These are phyloP conservation scores for Lasiodiplodia sp. DNA, from an alignment of 2,329 filamentous ascomycete genomes.

Conservation along the genomic window DNA sequence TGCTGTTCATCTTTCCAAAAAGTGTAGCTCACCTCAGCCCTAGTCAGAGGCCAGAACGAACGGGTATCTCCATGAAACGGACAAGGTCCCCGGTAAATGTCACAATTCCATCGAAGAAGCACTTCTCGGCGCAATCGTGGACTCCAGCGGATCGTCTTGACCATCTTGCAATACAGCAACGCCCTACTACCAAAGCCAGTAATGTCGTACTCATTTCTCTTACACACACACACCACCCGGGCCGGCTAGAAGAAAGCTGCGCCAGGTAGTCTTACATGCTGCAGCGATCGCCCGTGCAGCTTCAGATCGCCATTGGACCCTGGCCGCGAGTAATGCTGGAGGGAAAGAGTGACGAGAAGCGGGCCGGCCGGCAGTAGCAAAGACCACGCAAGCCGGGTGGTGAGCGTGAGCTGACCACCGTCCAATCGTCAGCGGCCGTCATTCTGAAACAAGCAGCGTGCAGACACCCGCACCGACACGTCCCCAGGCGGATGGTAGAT, in stretches of 20 bases:
- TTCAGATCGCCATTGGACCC: conserved; percentile 6
- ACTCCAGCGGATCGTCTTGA: neutral
- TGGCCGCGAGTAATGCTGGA: neutral
- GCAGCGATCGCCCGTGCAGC: conserved; percentile 18
- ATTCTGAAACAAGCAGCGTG: conserved; percentile 25
- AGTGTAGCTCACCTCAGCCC: conserved; percentile 21
- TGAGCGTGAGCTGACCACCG: conserved; percentile 21
- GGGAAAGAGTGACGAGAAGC: conserved; percentile 15
- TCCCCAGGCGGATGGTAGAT: neutral
- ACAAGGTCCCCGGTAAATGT: neutral
- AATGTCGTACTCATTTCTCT: neutral
- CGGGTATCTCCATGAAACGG: conserved; percentile 9
- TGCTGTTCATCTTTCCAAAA: conserved; percentile 7
- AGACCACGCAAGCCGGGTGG: conserved; percentile 25
- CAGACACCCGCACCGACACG: neutral
- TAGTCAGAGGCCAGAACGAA: conserved; percentile 1
- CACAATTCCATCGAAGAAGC: neutral
- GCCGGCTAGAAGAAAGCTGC: conserved; percentile 4
- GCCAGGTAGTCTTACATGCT: conserved; percentile 8
- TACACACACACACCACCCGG: neutral
- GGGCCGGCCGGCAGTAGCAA: conserved; percentile 1
- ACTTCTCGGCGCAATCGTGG: neutral
- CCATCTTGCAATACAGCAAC: no score
- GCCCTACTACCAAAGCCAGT: neutral
- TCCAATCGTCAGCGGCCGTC: conserved; percentile 19